Evolutionary conservation across 164 flowering plant genomes (phyloP), one percentile per base, ranked within the genome.

Genomic region (Euptelea pleiosperma): DNA sequence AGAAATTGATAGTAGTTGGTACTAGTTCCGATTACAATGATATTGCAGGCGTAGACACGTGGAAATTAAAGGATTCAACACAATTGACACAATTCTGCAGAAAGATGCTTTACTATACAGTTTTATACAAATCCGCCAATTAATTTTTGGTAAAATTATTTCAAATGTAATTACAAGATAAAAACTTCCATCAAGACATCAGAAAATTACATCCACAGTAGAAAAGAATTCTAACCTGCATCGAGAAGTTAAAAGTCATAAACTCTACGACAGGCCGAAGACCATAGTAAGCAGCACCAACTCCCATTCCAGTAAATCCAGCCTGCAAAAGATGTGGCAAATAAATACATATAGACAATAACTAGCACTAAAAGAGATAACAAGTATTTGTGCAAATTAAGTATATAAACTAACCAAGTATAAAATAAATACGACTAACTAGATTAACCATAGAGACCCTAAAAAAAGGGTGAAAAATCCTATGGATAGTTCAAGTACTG

Each of bases 161-260:
- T 50, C 14, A 16, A 50, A 15, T 18, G 12, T 16, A 50, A 55
- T 24, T 31, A 14, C 8, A 8, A 28, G 24, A 21, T 29, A 22
- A 29, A n/a, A 24, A 10, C 11, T 22, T 26, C 33, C 6, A 4
- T 10, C 16, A 35, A 28, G 19, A 4, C 4, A n/a, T 40, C 14
- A 29, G 24, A 35, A 6, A 22, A 16, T 28, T 39, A 33, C n/a
- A n/a, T n/a, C n/a, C 9, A 58, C 19, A 46, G 4, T 15, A 14
- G 33, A n/a, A 14, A n/a, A 39, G 35, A 28, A 46, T 16, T 35
- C 61, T 57, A 35, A 94, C 99, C 97, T 94, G 99, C 97, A 94
- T 86, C 15, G 97, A 83, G 76, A 94, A 94, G 70, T 91, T 94
- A 64, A 94, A 91, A 44, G 99, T 94, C 99, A 94, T 94, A 70